Evolutionary conservation across 805 yeast species (phyloP).

Genomic region (Middelhovenomyces tepae): DNA sequence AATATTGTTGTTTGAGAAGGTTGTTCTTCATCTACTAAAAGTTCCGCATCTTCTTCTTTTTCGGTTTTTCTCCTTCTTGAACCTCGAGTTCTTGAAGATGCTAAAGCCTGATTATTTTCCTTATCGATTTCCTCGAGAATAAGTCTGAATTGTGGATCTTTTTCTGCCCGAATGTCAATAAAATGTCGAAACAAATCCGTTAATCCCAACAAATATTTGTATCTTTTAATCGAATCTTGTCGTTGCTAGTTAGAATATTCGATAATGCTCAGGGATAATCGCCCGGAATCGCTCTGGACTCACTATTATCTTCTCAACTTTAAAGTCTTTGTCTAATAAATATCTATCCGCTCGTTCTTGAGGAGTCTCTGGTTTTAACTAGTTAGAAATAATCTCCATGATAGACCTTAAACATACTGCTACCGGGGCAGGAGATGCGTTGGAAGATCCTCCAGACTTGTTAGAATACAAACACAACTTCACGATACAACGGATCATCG

Average conservation of each 20-base stretch:
- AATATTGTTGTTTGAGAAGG: slow-evolving; percentile 50
- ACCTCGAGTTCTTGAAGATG: slow-evolving; percentile 33
- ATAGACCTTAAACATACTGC: neutral
- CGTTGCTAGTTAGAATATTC: slow-evolving; percentile 2
- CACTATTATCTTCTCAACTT: slow-evolving; percentile 6
- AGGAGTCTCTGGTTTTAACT: slow-evolving; percentile 1
- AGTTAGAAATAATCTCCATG: neutral
- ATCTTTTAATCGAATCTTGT: slow-evolving; percentile 62
- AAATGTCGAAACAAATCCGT: slow-evolving; percentile 83
- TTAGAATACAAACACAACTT: no score
- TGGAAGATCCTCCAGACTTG: no score
- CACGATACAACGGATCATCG: no score
- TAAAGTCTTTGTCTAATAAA: neutral
- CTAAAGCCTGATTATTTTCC: slow-evolving; percentile 15
- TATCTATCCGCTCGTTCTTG: slow-evolving; percentile 3
- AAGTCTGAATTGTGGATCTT: slow-evolving; percentile 50
- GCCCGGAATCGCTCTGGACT: neutral
- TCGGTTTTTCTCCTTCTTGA: slow-evolving; percentile 31
- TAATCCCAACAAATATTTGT: slow-evolving; percentile 66
- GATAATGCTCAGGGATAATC: no score
- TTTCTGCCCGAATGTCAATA: slow-evolving; percentile 68
- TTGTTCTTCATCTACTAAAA: slow-evolving; percentile 61
- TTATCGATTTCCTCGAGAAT: slow-evolving; percentile 27
- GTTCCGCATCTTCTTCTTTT: slow-evolving; percentile 82
- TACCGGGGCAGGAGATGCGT: no score